Conservation (phyloP, 805 yeast species). For the Lachancea mirantina region DNA sequence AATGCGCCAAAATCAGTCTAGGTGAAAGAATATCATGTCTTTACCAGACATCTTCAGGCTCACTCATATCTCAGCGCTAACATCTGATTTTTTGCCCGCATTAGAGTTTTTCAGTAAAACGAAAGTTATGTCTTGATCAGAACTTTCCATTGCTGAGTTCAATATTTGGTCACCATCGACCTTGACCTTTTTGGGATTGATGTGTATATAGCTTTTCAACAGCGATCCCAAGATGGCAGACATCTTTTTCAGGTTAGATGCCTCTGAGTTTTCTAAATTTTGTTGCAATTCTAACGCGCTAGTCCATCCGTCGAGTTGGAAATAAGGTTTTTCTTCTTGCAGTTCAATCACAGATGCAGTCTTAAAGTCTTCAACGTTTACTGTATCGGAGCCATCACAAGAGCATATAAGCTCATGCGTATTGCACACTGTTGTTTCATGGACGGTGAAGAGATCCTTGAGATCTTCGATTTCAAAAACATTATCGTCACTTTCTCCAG, state of each 20-base stretch:
- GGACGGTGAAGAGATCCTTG: slow-evolving; percentile 64
- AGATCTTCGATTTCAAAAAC: slow-evolving; percentile 64
- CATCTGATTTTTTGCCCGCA: neutral
- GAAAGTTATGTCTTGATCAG: slow-evolving; percentile 17
- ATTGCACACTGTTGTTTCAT: slow-evolving; percentile 44
- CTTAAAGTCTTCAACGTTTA: too few relatives aligned
- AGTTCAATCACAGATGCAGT: slow-evolving; percentile 9
- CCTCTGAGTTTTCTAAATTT: slow-evolving; percentile 18
- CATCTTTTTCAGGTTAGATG: slow-evolving; percentile 24
- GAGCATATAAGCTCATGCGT: slow-evolving; percentile 74
- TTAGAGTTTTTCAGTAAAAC: slow-evolving; percentile 24
- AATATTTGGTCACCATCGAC: slow-evolving; percentile 16
- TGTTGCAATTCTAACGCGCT: slow-evolving; percentile 45
- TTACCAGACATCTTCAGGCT: slow-evolving; percentile 3
- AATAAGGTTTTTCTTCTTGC: slow-evolving; percentile 5
- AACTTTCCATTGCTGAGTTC: slow-evolving; percentile 14
- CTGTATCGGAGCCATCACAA: slow-evolving; percentile 56
- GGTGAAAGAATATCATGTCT: slow-evolving; percentile 4
- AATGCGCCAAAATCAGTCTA: slow-evolving; percentile 31
- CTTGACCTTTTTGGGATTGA: slow-evolving; percentile 37
- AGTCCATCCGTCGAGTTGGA: slow-evolving; percentile 40
- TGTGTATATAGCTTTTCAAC: slow-evolving; percentile 55
- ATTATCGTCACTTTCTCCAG: slow-evolving; percentile 44
- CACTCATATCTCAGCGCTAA: too few relatives aligned
- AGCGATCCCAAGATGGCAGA: slow-evolving; percentile 48